phyloP scores from a whole-genome alignment of 2,329 filamentous ascomycete genomes.

The Clonostachys solani region DNA sequence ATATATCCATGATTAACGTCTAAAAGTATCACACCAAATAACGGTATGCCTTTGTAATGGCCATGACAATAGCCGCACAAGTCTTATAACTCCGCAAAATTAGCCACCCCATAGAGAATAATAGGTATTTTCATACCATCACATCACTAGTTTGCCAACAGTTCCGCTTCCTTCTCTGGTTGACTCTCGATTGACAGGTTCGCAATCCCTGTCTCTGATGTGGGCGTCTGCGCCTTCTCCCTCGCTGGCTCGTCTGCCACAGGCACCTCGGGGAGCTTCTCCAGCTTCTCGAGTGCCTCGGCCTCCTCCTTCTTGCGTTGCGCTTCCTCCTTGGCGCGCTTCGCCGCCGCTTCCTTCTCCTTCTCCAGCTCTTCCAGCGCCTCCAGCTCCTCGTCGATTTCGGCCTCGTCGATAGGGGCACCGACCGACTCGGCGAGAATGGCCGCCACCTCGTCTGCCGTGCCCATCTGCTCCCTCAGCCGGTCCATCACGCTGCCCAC shows the following conservation, averaged over 20 bases:
- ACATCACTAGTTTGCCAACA: not conserved
- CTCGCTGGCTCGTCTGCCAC: conserved; percentile 24
- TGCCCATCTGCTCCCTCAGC: conserved; percentile 74
- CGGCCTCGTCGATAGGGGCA: conserved; percentile 65
- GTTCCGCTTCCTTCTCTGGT: conserved; percentile 1
- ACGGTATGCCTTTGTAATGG: too few species aligned
- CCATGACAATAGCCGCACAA: too few species aligned
- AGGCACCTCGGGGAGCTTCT: conserved; percentile 39
- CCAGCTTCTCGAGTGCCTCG: conserved; percentile 47
- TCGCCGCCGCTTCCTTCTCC: conserved; percentile 45
- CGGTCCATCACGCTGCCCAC: conserved; percentile 74
- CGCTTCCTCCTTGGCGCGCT: conserved; percentile 35
- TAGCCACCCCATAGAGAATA: too few species aligned
- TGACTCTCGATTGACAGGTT: conserved; percentile 16
- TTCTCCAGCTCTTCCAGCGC: conserved; percentile 61
- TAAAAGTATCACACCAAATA: too few species aligned
- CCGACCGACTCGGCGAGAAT: conserved; percentile 64
- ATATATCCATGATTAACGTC: too few species aligned
- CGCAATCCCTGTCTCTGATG: conserved; percentile 30
- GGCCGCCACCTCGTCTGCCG: conserved; percentile 76
- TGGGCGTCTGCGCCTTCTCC: conserved; percentile 19
- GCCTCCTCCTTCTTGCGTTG: conserved; percentile 34
- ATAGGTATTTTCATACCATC: not conserved
- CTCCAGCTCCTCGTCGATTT: conserved; percentile 85
- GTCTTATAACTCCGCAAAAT: too few species aligned